phyloP scores from a whole-genome alignment of 371 early-diverging fungal genomes.

The Syncephalis plumigaleata region DNA sequence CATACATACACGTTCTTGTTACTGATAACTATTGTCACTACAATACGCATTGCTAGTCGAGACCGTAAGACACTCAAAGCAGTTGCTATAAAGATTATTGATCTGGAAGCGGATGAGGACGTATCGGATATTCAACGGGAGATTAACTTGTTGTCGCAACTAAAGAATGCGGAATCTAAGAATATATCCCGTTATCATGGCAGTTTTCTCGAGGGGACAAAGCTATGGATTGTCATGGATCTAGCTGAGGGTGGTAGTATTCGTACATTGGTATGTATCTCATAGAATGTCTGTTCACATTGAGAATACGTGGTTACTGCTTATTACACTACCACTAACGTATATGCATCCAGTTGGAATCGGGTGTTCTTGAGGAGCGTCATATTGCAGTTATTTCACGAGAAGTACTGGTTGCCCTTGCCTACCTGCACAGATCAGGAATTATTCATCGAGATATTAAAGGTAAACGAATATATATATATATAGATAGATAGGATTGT shows the following conservation, averaged over 20 bases:
- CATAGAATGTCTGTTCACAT: neutral
- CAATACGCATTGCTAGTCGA: neutral
- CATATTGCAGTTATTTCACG: conserved; percentile 74
- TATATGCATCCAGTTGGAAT: conserved; percentile 39
- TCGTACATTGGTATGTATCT: conserved; percentile 42
- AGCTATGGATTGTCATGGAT: conserved; percentile 96
- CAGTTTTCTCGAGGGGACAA: conserved; percentile 73
- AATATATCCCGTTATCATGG: conserved; percentile 91
- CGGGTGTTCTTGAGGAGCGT: conserved; percentile 73
- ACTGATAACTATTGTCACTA: neutral
- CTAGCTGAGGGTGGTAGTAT: conserved; percentile 92
- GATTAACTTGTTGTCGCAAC: conserved; percentile 72
- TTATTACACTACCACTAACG: neutral
- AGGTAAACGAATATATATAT: conserved; percentile 37
- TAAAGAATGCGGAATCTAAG: conserved; percentile 61
- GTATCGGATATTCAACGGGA: conserved; percentile 93
- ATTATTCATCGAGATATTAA: conserved; percentile 97
- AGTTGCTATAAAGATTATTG: conserved; percentile 91
- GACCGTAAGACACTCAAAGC: conserved; percentile 43
- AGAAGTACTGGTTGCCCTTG: conserved; percentile 72
- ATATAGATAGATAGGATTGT: neutral
- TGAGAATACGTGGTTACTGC: neutral
- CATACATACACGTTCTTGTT: too few relatives aligned
- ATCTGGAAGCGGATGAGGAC: conserved; percentile 90
- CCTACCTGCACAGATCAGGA: conserved; percentile 80